phyloP scores from a whole-genome alignment of 2,329 filamentous ascomycete genomes.

The Raffaelea arxii region DNA sequence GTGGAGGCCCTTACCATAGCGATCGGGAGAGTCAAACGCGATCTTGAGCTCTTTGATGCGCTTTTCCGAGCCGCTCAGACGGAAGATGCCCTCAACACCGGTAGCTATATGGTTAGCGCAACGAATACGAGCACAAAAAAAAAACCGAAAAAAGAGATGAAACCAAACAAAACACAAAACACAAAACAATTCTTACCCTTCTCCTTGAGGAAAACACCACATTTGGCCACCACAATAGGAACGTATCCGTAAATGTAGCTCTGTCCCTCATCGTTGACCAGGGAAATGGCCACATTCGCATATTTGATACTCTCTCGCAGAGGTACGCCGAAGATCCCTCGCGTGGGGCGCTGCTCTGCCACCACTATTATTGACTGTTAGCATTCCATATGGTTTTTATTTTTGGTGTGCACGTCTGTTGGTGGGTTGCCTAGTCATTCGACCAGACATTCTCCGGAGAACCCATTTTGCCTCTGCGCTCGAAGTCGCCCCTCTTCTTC shows the following conservation, averaged over 20 bases:
- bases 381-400: background rate
- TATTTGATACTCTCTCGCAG: slow-evolving; percentile 92
- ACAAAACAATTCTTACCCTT: no score
- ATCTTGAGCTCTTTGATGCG: slow-evolving; percentile 93
- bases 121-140: background rate
- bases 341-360: slow-evolving; percentile 37
- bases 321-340: slow-evolving; percentile 89
- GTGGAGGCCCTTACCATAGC: slow-evolving; percentile 92
- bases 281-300: slow-evolving; percentile 94
- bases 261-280: slow-evolving; percentile 83
- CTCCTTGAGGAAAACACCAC: slow-evolving; percentile 93
- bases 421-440: no score
- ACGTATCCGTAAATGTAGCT: slow-evolving; percentile 99
- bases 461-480: no score
- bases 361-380: background rate
- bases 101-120: slow-evolving; percentile 53
- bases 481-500: background rate
- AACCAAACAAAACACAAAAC: no score
- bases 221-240: slow-evolving; percentile 96
- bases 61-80: slow-evolving; percentile 90
- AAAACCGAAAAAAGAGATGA: slow-evolving; percentile 2
- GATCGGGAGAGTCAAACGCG: slow-evolving; percentile 86
- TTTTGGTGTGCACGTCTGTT: no score
- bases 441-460: no score
- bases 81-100: slow-evolving; percentile 91